Base-by-base conservation (phyloP, 768 basidiomycete species). In the Dioszegia aurantiaca region DNA sequence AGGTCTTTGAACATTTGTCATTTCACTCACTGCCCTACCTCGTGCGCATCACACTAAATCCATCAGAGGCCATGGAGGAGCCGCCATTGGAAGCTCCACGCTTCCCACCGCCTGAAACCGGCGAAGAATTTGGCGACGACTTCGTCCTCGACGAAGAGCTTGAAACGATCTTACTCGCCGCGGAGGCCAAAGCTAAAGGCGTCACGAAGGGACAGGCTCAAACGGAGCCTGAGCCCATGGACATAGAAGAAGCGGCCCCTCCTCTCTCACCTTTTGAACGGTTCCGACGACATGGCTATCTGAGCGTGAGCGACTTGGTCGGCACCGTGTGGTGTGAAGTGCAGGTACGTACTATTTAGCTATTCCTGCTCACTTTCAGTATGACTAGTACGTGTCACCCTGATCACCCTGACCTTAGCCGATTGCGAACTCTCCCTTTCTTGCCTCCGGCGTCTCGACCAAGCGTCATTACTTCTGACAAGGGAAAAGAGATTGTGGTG, bases 281-380 rank as follows among this genome's bases (percentile, higher is more conserved):
- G 85, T 77, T 77, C 39, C 61, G 77, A 37, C 71, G 67, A 40
- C 65, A 67, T 44, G 74, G 70, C 8, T 73, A 64, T 43, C 70
- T 79, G 52, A 78, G 75, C 37, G 76, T 78, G 4, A 72, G 77
- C 1, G 78, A 79, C 60, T 63, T 79, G 11, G 74, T 76, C 1
- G 75, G 71, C n/a, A 73, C 77, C 0, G 51, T 69, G 4, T 79
- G 78, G 78, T 79, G 78, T 51, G 77, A 78, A 55, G 72, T 74
- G 10, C 70, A 76, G 54, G 74, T 76, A 55, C 58, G 73, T 55
- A 3, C 17, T 9, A 17, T 30, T 46, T 27, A 24, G 46, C 28
- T 33, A 19, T 30, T 8, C 17, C 12, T 12, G 40, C 57, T 48
- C 26, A 45, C 24, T 14, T 21, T 6, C 57, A 76, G 65, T 75